Percentiles rank a stretch among this genome's conserved stretches.
Evolutionary conservation across 805 yeast genomes (phyloP).

Genomic region (Ascoidea asiatica): DNA sequence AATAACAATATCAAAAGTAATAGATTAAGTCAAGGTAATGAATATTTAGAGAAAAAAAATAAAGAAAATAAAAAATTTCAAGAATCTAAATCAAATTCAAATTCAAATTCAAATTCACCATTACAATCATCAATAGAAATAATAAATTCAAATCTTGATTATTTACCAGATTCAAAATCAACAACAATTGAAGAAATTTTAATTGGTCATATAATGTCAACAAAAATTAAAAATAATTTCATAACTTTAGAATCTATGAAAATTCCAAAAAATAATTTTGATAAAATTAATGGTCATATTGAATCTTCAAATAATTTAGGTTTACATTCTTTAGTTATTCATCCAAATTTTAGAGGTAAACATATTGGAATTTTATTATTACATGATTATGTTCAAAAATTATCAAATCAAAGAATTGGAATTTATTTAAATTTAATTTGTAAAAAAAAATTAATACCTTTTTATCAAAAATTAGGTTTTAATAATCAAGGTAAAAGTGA

Average conservation of each 20-base stretch:
- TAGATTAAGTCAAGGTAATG: too few relatives aligned
- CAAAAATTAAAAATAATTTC: slow-evolving; percentile 40
- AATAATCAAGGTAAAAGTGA: slow-evolving; percentile 50
- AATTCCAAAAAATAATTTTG: slow-evolving; percentile 27
- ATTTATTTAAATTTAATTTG: slow-evolving; percentile 64
- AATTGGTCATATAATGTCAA: slow-evolving; percentile 72
- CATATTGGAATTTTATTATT: slow-evolving; percentile 73
- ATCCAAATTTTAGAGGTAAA: slow-evolving; percentile 66
- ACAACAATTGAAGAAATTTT: slow-evolving; percentile 44
- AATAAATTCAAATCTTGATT: slow-evolving; percentile 1
- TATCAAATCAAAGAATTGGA: slow-evolving; percentile 79
- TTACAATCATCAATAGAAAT: not conserved
- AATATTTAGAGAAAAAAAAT: too few relatives aligned
- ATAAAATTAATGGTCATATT: slow-evolving; percentile 40
- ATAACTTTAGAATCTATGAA: slow-evolving; percentile 51
- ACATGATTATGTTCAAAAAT: slow-evolving; percentile 82
- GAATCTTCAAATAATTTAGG: slow-evolving; percentile 69
- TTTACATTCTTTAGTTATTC: slow-evolving; percentile 69
- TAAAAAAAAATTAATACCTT: slow-evolving; percentile 53
- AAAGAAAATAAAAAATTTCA: too few relatives aligned
- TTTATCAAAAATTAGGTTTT: slow-evolving; percentile 78
- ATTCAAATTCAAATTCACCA: too few relatives aligned
- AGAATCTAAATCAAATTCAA: too few relatives aligned
- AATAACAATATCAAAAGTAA: too few relatives aligned
- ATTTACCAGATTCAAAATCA: slow-evolving; percentile 15